phyloP scores from a whole-genome alignment of 1,284 basidiomycete genomes.

The Peniophora sp. region DNA sequence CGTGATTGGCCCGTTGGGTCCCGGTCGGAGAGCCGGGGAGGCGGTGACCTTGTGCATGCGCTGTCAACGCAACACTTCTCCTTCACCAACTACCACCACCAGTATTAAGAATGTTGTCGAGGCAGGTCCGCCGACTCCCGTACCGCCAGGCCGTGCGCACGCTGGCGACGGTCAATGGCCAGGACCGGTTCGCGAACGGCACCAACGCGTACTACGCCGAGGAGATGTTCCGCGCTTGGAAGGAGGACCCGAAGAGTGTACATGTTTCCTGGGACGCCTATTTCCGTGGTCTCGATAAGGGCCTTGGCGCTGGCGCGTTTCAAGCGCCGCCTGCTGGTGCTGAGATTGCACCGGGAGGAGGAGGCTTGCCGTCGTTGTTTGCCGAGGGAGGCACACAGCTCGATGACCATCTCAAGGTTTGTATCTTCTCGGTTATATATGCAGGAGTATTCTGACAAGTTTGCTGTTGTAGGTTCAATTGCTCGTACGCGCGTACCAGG shows the following conservation, averaged over 20 bases:
- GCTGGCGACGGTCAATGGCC: slow-evolving; percentile 45
- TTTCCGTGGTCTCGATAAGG: slow-evolving; percentile 90
- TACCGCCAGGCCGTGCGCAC: too few species aligned
- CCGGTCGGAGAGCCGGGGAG: too few species aligned
- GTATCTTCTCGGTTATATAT: too few species aligned
- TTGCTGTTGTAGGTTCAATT: slow-evolving; percentile 71
- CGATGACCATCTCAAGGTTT: slow-evolving; percentile 91
- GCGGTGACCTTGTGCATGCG: too few species aligned
- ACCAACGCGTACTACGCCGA: slow-evolving; percentile 95
- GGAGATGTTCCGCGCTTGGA: slow-evolving; percentile 92
- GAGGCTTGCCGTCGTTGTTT: slow-evolving; percentile 79
- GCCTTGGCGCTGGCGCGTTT: slow-evolving; percentile 82
- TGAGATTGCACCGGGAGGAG: slow-evolving; percentile 48
- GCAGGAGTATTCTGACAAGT: too few species aligned
- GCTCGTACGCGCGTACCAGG: slow-evolving; percentile 96
- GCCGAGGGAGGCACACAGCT: slow-evolving; percentile 68
- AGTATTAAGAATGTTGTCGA: too few species aligned
- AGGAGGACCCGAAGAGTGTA: slow-evolving; percentile 85
- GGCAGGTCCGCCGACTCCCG: too few species aligned
- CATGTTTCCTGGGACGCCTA: slow-evolving; percentile 95
- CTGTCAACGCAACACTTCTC: too few species aligned
- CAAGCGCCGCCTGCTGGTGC: slow-evolving; percentile 72
- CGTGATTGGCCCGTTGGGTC: too few species aligned
- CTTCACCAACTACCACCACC: too few species aligned
- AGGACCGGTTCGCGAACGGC: slow-evolving; percentile 82